Evolutionary conservation across 257 asterid genomes (phyloP), one percentile per base, ranked within the genome.

Genomic region (Perilla frutescens): DNA sequence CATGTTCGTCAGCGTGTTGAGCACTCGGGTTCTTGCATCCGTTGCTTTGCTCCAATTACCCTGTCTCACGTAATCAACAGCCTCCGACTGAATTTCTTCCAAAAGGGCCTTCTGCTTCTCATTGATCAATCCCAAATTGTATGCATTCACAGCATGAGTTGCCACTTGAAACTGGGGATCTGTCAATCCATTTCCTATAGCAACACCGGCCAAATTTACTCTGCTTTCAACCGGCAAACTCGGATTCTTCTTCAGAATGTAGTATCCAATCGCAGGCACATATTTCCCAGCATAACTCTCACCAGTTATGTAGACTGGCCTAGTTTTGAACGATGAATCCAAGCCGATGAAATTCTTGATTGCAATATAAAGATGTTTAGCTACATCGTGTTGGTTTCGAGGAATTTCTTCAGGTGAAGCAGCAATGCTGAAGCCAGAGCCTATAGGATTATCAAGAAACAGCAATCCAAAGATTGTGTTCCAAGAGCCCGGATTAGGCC

Each of bases 211-310:
- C 77, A 90, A 74, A 69, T 90, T 90, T 50, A 92, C 79, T 41
- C 82, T 74, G 0, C 61, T 64, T 9, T 73, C 66, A 13, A 15
- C 50, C 0, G 87, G 82, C 72, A 83, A 81, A 44, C 14, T 9
- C 0, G 79, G 78, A 54, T 62, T 84, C 74, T 69, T 79, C 60
- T 74, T 88, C 82, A 90, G 59, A 14, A 82, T 80, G 55, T 88
- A 84, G 41, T 88, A 90, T 7, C 95, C 98, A 37, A 90, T 72
- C 4, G 88, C 84, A 1, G 98, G 97, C 15, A 85, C 67, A 76
- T 90, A 92, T 79, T 92, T 92, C 3, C 96, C 96, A 41, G 96
- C 96, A 80, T 90, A 90, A 51, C 92, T 90, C 81, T 90, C 92
- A 11, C 98, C 98, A 4, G 96, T 78, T 2, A 90, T 73, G 66